phyloP scores from a whole-genome alignment of 768 basidiomycete species.

The Boletus pseudo-olivaceus region DNA sequence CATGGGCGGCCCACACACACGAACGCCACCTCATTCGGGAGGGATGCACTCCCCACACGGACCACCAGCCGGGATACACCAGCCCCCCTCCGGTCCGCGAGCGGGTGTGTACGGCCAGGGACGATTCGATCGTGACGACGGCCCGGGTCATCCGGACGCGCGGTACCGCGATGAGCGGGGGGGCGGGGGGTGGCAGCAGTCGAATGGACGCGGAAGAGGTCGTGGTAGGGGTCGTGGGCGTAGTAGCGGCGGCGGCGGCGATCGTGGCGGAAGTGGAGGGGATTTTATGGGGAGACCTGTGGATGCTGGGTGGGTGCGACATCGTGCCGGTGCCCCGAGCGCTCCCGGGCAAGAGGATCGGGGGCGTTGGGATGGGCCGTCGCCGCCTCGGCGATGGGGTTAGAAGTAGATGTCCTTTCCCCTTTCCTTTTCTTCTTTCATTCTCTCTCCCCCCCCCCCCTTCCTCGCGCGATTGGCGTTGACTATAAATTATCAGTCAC shows the following conservation, averaged over 20 bases:
- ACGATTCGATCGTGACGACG: constrained; percentile 28
- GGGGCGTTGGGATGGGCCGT: constrained; percentile 26
- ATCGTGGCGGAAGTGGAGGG: constrained; percentile 2
- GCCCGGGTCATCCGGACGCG: constrained; percentile 10
- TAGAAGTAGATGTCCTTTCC: neutral
- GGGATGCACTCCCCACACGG: constrained; percentile 17
- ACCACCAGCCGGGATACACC: constrained; percentile 15
- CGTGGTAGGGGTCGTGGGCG: constrained; percentile 29
- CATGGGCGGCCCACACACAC: constrained; percentile 9
- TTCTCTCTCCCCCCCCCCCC: neutral
- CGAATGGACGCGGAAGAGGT: constrained; percentile 34
- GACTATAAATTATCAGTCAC: constrained; percentile 27
- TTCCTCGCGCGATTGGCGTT: neutral
- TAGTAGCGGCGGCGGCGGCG: constrained; percentile 1
- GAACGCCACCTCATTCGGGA: constrained; percentile 24
- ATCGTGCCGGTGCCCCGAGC: constrained; percentile 27
- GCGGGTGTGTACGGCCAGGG: constrained; percentile 26
- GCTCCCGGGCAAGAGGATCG: constrained; percentile 21
- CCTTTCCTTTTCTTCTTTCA: neutral
- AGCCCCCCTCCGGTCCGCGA: constrained; percentile 26
- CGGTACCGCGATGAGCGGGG: constrained; percentile 32
- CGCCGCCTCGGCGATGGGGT: constrained; percentile 28
- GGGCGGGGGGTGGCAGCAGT: constrained; percentile 22
- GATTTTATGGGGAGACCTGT: constrained; percentile 38
- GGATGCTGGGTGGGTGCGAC: constrained; percentile 38